Conservation (phyloP, 106 monocot species). For the Apostasia shenzhenica region DNA sequence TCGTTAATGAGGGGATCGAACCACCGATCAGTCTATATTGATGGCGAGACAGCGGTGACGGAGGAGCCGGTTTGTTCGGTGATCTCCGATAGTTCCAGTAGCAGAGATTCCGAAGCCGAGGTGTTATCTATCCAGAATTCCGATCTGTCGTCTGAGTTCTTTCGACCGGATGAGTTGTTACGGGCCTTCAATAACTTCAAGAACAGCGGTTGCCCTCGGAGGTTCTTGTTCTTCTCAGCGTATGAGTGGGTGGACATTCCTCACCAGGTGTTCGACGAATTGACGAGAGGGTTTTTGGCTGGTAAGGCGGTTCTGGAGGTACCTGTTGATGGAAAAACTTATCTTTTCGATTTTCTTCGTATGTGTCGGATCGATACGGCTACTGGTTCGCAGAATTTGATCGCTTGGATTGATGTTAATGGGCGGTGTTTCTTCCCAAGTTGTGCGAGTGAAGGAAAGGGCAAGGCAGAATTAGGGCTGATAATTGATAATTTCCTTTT, state of each 20-base stretch:
- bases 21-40: neutral
- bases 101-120: neutral
- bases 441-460: no score
- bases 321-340: slow-evolving; percentile 5
- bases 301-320: slow-evolving; percentile 30
- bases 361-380: slow-evolving; percentile 30
- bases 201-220: slow-evolving; percentile 31
- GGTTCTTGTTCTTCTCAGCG: slow-evolving; percentile 31
- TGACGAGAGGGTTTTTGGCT: slow-evolving; percentile 34
- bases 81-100: neutral
- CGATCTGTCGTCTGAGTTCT: neutral
- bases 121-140: neutral
- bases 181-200: slow-evolving; percentile 33
- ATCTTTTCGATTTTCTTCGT: slow-evolving; percentile 46
- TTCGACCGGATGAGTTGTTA: slow-evolving; percentile 1
- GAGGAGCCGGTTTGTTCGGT: neutral
- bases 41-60: neutral
- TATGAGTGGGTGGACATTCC: slow-evolving; percentile 51
- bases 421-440: slow-evolving; percentile 66
- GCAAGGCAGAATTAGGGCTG: no score
- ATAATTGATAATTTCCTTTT: no score
- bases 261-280: slow-evolving; percentile 11
- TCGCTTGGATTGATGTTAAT: slow-evolving; percentile 64
- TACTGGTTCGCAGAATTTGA: slow-evolving; percentile 14
- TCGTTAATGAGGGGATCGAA: slow-evolving; percentile 1